phyloP scores from a whole-genome alignment of 257 asterid species.

The Solanum neorickii region DNA sequence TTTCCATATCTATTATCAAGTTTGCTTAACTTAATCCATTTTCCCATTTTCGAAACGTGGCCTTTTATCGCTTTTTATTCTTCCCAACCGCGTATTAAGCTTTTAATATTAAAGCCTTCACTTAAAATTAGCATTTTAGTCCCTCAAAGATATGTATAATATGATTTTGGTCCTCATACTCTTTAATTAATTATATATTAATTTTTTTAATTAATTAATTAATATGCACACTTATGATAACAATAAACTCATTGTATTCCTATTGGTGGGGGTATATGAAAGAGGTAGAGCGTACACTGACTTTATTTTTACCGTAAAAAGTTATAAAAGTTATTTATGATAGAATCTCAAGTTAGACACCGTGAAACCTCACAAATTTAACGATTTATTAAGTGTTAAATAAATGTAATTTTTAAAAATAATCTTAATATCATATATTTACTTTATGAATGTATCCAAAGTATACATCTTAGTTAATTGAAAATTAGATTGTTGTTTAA shows the following conservation, averaged over 20 bases:
- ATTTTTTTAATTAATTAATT: background rate
- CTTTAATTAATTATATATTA: background rate
- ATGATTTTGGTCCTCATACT: background rate
- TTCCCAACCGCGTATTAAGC: background rate
- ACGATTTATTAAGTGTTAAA: background rate
- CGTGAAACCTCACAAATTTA: background rate
- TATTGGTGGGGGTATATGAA: background rate
- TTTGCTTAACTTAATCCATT: background rate
- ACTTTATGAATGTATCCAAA: background rate
- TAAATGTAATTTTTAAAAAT: background rate
- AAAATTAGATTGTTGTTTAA: rapidly evolving
- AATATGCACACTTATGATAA: background rate
- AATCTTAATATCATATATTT: background rate
- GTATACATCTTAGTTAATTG: background rate
- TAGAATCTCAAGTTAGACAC: rapidly evolving
- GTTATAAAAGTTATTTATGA: rapidly evolving
- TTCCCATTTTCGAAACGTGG: background rate
- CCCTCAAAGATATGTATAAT: background rate
- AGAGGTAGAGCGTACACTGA: no score
- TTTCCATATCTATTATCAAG: background rate
- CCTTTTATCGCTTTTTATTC: background rate
- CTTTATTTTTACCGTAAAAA: no score
- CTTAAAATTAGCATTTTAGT: background rate
- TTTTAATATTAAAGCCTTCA: background rate
- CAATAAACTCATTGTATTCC: rapidly evolving